Evolutionary conservation across 1,284 basidiomycete species (phyloP).

Genomic region (Rhodofomes roseus): DNA sequence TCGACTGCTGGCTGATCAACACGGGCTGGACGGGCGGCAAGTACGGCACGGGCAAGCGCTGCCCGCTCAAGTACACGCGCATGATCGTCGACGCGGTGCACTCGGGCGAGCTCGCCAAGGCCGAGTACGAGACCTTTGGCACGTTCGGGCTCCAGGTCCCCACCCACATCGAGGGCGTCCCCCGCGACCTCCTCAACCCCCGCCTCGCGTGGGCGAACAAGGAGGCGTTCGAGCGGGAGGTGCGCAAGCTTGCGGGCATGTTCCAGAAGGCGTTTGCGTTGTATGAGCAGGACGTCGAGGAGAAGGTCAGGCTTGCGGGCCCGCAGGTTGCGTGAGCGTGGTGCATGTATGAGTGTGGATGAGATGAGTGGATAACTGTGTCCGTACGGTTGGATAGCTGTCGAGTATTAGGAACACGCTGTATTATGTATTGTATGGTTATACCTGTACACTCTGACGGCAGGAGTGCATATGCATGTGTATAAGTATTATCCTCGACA

Average conservation of each 20-base stretch:
- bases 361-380: background rate
- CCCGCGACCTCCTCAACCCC: constrained; percentile 87
- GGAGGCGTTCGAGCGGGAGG: constrained; percentile 82
- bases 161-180: constrained; percentile 77
- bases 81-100: constrained; percentile 97
- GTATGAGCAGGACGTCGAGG: constrained; percentile 82
- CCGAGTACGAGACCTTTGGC: constrained; percentile 83
- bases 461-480: too few relatives aligned
- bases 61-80: constrained; percentile 94
- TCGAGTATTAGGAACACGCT: background rate
- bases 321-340: constrained; percentile 38
- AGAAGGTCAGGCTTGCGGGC: constrained; percentile 76
- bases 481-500: too few relatives aligned
- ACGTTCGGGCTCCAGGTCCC: constrained; percentile 84
- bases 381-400: background rate
- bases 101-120: constrained; percentile 85
- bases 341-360: too few relatives aligned
- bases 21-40: constrained; percentile 98
- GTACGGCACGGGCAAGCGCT: constrained; percentile 88
- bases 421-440: background rate
- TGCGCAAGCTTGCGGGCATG: constrained; percentile 86
- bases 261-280: constrained; percentile 90
- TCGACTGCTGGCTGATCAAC: constrained; percentile 99
- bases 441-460: background rate
- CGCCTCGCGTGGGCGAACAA: constrained; percentile 81